Evolutionary conservation across 768 basidiomycete species (phyloP), one percentile per base, ranked within the genome.

Genomic region (Hebeloma cylindrosporum): DNA sequence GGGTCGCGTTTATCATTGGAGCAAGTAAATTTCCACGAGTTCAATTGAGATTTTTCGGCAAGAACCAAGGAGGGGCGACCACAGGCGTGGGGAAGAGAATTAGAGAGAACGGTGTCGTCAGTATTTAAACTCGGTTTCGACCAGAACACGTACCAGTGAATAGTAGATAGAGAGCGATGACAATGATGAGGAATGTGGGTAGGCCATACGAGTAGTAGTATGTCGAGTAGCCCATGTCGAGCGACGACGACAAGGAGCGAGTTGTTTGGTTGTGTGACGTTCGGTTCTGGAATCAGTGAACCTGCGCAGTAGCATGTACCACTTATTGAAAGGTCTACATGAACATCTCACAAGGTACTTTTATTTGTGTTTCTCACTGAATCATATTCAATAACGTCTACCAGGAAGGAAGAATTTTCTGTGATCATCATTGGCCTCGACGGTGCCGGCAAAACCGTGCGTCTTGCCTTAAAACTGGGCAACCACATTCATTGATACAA

Each of bases 391-490:
- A 48, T 28, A 11, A 29, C 5, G 6, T 31, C 34, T 43, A 20
- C 11, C 57, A 88, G 88, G 61, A 89, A 87, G 60, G 83, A 90
- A 48, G 91, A 95, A 56, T 97, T 94, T 62, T 93, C 89, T 7
- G 84, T 97, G 20, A 89, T 97, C 40, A 96, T 97, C 61, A 83
- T 98, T 42, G 95, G 94, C 8, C 77, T 93, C 13, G 92, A 92
- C 63, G 89, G 88, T 11, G 92, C 92, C 22, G 93, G 93, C 36
- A 96, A 96, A 70, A 93, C 92, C 43, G 88, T 89, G 54, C 52
- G 65, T 43, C 22, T 23, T 18, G n/a, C 39, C 44, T 51, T 42
- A 50, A 40, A 47, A 30, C 16, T 21, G 27, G 11, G 16, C 43
- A 11, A 38, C 43, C 18, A 30, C 36, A 33, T 48, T 53, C 43